Percentiles rank a stretch among this genome's conserved stretches.
Conservation (phyloP, 148 eudicot genomes). For the Heliamphora exappendiculata region DNA sequence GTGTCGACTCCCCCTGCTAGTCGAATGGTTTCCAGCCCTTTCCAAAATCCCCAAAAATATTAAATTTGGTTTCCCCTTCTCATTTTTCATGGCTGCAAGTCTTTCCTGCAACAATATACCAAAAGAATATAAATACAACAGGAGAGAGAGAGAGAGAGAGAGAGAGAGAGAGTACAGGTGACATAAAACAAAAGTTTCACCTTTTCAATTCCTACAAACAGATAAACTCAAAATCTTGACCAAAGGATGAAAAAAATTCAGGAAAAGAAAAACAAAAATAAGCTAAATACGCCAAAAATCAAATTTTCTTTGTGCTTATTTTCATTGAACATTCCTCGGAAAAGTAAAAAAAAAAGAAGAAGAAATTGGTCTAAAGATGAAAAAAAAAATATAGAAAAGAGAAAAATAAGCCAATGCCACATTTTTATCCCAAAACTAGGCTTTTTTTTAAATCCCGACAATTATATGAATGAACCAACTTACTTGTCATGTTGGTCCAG, state of each 20-base stretch:
- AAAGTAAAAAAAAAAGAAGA: not conserved
- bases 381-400: too few relatives aligned
- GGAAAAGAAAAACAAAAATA: too few relatives aligned
- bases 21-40: not conserved
- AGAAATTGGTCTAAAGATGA: too few relatives aligned
- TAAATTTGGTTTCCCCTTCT: not conserved
- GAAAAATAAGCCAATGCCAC: not conserved
- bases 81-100: not conserved
- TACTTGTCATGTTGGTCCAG: conserved; percentile 26
- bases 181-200: too few relatives aligned
- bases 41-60: not conserved
- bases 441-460: too few relatives aligned
- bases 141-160: not conserved
- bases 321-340: too few relatives aligned
- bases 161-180: not conserved
- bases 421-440: not conserved
- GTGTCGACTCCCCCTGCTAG: not conserved
- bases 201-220: too few relatives aligned
- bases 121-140: not conserved
- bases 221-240: too few relatives aligned
- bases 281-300: too few relatives aligned
- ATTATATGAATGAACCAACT: not conserved
- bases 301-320: too few relatives aligned
- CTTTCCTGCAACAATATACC: not conserved
- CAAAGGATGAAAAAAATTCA: too few relatives aligned